These are phyloP conservation scores for Suillus subluteus DNA, from an alignment of 768 basidiomycete genomes.

Conservation along the genomic window DNA sequence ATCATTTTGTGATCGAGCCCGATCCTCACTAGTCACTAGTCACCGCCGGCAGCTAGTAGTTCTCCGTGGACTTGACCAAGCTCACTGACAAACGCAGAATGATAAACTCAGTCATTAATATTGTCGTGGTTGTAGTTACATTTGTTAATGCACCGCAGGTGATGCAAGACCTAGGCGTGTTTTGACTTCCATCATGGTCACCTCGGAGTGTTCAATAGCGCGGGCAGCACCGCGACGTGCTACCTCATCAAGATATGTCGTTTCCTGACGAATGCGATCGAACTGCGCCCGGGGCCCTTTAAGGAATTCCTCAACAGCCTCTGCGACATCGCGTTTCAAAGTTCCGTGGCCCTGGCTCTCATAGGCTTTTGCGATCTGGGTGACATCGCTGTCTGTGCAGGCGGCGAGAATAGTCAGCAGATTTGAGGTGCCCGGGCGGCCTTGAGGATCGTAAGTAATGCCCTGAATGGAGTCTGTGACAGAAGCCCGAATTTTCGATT, in stretches of 20 bases:
- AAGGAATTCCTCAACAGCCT: slow-evolving; percentile 71
- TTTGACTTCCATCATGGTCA: slow-evolving; percentile 72
- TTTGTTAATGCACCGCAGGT: slow-evolving; percentile 4
- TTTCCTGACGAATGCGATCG: slow-evolving; percentile 61
- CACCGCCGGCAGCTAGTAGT: background rate
- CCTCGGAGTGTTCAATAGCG: slow-evolving; percentile 62
- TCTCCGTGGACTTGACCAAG: slow-evolving; percentile 53
- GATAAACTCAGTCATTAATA: background rate
- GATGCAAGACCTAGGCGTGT: slow-evolving; percentile 59
- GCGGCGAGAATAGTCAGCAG: slow-evolving; percentile 80
- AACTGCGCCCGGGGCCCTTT: slow-evolving; percentile 71
- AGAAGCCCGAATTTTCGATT: slow-evolving; percentile 73
- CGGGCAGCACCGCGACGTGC: slow-evolving; percentile 63
- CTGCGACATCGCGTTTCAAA: slow-evolving; percentile 76
- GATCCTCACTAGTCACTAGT: background rate
- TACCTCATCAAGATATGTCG: slow-evolving; percentile 60
- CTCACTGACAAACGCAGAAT: background rate
- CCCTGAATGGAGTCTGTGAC: slow-evolving; percentile 82
- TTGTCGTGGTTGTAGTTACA: background rate
- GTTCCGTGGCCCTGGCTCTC: slow-evolving; percentile 59
- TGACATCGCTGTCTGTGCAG: slow-evolving; percentile 55
- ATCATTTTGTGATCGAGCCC: background rate
- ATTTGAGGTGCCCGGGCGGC: slow-evolving; percentile 85
- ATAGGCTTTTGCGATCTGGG: slow-evolving; percentile 53
- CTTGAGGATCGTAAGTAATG: slow-evolving; percentile 78